These are phyloP conservation scores for Pyropia haitanensis DNA, from an alignment of 23 red algal species.

Conservation along the genomic window DNA sequence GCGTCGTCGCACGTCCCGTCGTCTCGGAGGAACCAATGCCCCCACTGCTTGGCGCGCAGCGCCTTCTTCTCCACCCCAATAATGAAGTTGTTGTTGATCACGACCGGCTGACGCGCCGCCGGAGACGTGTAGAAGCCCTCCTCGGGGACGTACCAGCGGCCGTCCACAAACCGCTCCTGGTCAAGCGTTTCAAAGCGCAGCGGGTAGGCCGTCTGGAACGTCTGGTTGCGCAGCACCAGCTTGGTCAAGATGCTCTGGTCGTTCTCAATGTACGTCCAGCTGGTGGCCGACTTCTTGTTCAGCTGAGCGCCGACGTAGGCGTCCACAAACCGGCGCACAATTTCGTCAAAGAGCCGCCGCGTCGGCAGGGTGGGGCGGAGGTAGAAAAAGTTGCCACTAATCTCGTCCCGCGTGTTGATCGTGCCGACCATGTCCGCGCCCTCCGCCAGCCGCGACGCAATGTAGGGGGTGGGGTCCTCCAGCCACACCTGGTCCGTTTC, in stretches of 20 bases:
- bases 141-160: conserved; percentile 50
- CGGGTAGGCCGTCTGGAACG: conserved; percentile 27
- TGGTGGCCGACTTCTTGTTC: conserved; percentile 26
- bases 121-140: conserved; percentile 43
- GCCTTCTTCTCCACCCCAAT: conserved; percentile 48
- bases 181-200: conserved; percentile 39
- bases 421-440: conserved; percentile 44
- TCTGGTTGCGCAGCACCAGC: conserved; percentile 43
- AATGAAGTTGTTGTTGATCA: conserved; percentile 71
- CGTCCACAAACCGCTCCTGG: conserved; percentile 52
- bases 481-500: conserved; percentile 67
- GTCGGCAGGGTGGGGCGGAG: conserved; percentile 41
- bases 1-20: conserved; percentile 13
- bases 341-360: conserved; percentile 39
- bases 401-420: conserved; percentile 45
- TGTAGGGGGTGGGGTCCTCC: conserved; percentile 44
- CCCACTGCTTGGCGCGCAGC: conserved; percentile 36
- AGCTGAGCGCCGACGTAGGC: conserved; percentile 22
- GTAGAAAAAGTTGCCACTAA: conserved; percentile 59
- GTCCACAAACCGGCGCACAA: conserved; percentile 29
- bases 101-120: conserved; percentile 30
- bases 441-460: conserved; percentile 21
- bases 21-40: conserved; percentile 59
- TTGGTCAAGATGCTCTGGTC: conserved; percentile 58
- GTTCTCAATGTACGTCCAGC: conserved; percentile 55